Conservation (phyloP, 192 early-diverging fungal genomes). For the Coemansia aciculifera region DNA sequence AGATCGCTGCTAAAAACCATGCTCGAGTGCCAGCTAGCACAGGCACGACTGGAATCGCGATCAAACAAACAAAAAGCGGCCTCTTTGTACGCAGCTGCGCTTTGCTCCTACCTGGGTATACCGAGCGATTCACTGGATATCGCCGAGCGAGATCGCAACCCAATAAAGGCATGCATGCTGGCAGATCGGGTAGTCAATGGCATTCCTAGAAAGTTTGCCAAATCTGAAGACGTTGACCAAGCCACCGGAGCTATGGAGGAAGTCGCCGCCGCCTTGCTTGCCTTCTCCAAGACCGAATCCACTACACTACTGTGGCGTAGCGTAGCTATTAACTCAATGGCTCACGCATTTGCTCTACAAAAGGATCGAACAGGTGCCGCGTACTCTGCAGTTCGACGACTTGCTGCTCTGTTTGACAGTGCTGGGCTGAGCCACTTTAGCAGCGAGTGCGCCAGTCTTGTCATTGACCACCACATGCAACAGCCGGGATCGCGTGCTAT, state of each 20-base stretch:
- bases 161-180: neutral
- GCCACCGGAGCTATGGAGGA: slow-evolving; percentile 39
- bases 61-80: neutral
- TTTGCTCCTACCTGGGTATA: slow-evolving; percentile 40
- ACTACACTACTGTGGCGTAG: slow-evolving; percentile 12
- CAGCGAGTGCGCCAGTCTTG: slow-evolving; percentile 28
- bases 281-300: neutral
- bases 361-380: slow-evolving; percentile 9
- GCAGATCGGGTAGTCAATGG: slow-evolving; percentile 1
- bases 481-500: slow-evolving; percentile 10
- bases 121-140: neutral
- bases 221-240: slow-evolving; percentile 39
- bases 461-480: slow-evolving; percentile 30
- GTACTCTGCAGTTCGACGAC: neutral
- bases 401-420: neutral
- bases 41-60: slow-evolving; percentile 20
- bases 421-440: slow-evolving; percentile 19
- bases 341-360: slow-evolving; percentile 24
- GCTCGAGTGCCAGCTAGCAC: slow-evolving; percentile 40
- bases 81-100: slow-evolving; percentile 12
- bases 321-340: slow-evolving; percentile 13
- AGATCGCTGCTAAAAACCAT: slow-evolving; percentile 40
- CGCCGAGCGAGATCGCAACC: neutral
- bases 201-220: slow-evolving; percentile 44
- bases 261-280: slow-evolving; percentile 29